A percentile compares a stretch with the other conserved stretches of the same genome.
These are phyloP conservation scores for Benincasa hispida DNA, from an alignment of 306 rosid species.

Conservation along the genomic window DNA sequence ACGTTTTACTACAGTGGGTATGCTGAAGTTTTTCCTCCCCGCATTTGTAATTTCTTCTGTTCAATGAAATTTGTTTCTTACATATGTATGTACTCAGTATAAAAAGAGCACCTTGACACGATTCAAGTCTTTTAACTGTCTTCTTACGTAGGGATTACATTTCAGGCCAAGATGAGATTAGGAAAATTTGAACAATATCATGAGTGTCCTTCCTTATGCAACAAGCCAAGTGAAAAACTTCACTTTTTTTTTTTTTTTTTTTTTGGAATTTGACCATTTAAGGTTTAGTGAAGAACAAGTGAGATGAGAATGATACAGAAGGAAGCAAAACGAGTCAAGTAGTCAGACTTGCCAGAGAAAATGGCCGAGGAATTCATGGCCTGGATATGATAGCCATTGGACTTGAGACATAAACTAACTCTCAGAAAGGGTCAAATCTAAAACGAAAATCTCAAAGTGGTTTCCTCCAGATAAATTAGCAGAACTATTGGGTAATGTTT, in stretches of 20 bases:
- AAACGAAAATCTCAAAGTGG: not conserved
- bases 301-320: too few relatives aligned
- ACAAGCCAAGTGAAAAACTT: not conserved
- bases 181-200: not conserved
- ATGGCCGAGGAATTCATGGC: too few relatives aligned
- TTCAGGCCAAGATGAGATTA: not conserved
- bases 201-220: not conserved
- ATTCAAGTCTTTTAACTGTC: not conserved
- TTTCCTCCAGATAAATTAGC: not conserved
- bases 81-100: not conserved
- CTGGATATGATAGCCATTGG: too few relatives aligned
- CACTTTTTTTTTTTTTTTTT: not conserved
- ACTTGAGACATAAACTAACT: too few relatives aligned
- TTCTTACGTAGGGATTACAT: not conserved
- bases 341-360: too few relatives aligned
- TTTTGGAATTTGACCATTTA: too few relatives aligned
- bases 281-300: too few relatives aligned
- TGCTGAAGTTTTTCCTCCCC: not conserved
- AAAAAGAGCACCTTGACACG: not conserved
- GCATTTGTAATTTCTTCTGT: not conserved
- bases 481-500: not conserved
- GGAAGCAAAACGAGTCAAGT: too few relatives aligned
- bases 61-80: not conserved
- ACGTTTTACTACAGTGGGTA: not conserved
- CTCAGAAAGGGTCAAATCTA: not conserved